Base-by-base conservation (phyloP, 2,329 filamentous ascomycete genomes). In the Trichoderma hamatum region DNA sequence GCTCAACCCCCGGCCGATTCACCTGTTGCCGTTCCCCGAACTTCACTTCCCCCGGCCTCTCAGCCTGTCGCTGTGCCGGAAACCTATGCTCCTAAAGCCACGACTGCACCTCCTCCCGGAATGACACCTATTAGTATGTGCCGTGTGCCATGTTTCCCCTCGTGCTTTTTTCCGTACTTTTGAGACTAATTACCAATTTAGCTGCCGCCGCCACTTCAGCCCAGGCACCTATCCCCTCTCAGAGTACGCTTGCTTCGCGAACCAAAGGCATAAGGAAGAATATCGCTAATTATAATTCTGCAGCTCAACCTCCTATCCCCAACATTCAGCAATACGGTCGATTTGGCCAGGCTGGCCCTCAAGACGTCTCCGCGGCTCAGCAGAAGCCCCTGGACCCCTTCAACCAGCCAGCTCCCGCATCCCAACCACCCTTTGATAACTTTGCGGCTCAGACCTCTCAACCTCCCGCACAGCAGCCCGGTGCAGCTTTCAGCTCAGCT, bases 1-100 rank as follows among this genome's bases (percentile, higher is more conserved):
- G 90, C 93, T 72, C 95, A 97, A 77, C 94, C 95, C 71, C 95
- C 95, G 32, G 93, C 95, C 73, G 94, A 97, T 78, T 97, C 96
- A 21, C 96, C 96, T 43, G 89, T 95, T 71, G 87, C 93, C 66
- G 89, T 92, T 73, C 95, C 96, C 71, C 89, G 94, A 75, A 91
- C 96, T 71, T 92, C 95, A 14, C 86, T 98, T 30, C 95, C 96
- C 72, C 94, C 94, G 46, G 89, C 87, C 19, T 78, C 83, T 24
- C 86, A 89, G 70, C 80, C 86, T 21, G 80, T 85, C 36, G 75
- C 85, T 10, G 82, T 84, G n/a, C 82, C 86, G 16, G 88, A 90
- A 49, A 74, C 84, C 10, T 85, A 88, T 74, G 76, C 84, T 16
- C 87, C 85, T 78, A 87, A 90, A 77, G 82, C 87, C 63, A 80